Evolutionary conservation across 2,329 filamentous ascomycete genomes (phyloP).

Genomic region (Epichloe uncinata): DNA sequence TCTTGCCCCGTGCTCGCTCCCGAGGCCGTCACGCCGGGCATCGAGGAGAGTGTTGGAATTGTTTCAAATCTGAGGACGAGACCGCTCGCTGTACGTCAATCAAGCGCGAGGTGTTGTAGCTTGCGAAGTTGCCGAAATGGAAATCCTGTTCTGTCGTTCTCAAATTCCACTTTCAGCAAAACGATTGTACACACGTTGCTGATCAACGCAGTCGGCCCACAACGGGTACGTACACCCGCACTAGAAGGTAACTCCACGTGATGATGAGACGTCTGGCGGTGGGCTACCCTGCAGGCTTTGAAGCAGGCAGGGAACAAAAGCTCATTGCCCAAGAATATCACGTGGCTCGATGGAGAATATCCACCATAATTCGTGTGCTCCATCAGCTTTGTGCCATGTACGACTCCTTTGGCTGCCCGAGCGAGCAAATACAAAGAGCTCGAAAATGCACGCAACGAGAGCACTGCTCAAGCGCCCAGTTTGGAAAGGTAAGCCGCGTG

Average conservation of each 20-base stretch:
- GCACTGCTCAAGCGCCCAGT: constrained; percentile 61
- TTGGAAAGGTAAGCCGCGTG: constrained; percentile 59
- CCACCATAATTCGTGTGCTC: neutral
- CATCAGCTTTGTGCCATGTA: no score
- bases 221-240: neutral
- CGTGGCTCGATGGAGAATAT: neutral
- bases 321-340: neutral
- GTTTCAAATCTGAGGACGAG: neutral
- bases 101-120: no score
- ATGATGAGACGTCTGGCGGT: neutral
- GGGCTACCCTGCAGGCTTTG: neutral
- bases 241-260: neutral
- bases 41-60: constrained; percentile 8
- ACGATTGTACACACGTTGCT: neutral
- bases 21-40: constrained; percentile 37
- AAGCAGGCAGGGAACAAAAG: no score
- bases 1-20: constrained; percentile 35
- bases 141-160: no score
- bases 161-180: neutral
- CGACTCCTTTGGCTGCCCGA: no score
- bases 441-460: constrained; percentile 54
- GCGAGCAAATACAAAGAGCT: neutral
- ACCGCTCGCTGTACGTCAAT: neutral
- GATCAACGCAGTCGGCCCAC: neutral
- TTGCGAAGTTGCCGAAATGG: no score